A percentile compares a stretch with the other conserved stretches of the same genome.
These are phyloP conservation scores for Neopestalotiopsis clavispora DNA, from an alignment of 2,329 filamentous ascomycete genomes.

Conservation along the genomic window DNA sequence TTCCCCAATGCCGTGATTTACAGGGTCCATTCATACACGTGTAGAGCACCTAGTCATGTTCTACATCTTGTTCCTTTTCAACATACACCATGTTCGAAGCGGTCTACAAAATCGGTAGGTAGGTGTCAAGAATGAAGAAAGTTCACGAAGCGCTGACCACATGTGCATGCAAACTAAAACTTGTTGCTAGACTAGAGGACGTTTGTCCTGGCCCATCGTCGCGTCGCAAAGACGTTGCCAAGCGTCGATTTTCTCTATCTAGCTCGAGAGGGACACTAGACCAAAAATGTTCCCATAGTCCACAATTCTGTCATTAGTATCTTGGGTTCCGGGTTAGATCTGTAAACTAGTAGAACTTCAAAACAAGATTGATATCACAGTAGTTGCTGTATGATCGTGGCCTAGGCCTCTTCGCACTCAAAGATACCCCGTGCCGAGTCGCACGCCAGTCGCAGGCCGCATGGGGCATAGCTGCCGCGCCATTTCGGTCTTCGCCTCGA, in stretches of 20 bases:
- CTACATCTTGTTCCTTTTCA: not conserved
- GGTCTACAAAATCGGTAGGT: no score
- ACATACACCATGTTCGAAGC: no score
- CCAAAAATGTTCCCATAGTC: not conserved
- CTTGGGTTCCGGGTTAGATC: not conserved
- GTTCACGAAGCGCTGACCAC: no score
- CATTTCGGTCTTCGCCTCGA: not conserved
- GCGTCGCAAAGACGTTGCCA: not conserved
- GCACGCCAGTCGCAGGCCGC: not conserved
- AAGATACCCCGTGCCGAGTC: not conserved
- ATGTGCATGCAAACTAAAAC: no score
- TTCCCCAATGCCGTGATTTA: not conserved
- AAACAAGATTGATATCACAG: not conserved
- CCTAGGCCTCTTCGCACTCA: not conserved
- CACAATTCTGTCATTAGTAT: conserved; percentile 3
- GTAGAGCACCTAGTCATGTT: not conserved
- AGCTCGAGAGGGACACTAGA: not conserved
- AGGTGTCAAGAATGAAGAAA: no score
- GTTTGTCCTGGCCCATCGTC: not conserved
- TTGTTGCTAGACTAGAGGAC: not conserved
- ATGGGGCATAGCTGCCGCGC: not conserved
- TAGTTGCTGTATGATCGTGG: not conserved
- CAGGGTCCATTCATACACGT: not conserved
- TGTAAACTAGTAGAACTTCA: not conserved
- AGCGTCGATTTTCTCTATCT: not conserved